A percentile compares a stretch with the other conserved stretches of the same genome.
Evolutionary conservation across 257 asterid species (phyloP).

Genomic region (Solanum neorickii): DNA sequence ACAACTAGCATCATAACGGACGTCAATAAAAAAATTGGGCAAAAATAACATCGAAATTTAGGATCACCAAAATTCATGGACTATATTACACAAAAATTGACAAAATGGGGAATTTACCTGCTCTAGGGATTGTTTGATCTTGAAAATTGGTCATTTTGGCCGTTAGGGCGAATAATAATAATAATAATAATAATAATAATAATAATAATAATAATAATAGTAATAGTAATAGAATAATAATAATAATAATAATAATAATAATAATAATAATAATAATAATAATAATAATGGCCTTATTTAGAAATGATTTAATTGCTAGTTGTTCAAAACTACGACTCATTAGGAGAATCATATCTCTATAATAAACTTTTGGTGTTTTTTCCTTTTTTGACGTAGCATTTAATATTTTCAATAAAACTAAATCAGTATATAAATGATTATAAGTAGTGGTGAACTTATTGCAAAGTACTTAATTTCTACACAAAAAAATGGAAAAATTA

Average conservation of each 20-base stretch:
- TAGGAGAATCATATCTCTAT: not conserved
- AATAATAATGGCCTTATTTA: not conserved
- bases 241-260: not conserved
- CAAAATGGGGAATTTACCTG: too few species aligned
- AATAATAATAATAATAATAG: too few species aligned
- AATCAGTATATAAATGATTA: not conserved
- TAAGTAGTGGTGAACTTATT: not conserved
- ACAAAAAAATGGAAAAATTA: not conserved
- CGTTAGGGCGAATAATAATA: not conserved
- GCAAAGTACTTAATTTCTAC: not conserved
- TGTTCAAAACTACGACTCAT: not conserved
- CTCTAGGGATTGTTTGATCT: too few species aligned
- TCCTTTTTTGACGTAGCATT: not conserved
- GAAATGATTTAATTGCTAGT: not conserved
- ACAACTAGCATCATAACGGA: too few species aligned
- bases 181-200: too few species aligned
- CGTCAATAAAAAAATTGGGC: too few species aligned
- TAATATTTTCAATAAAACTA: not conserved
- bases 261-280: too few species aligned
- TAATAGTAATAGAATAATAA: too few species aligned
- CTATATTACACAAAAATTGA: too few species aligned
- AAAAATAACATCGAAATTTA: too few species aligned
- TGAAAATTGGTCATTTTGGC: too few species aligned
- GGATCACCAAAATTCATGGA: too few species aligned
- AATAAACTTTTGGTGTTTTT: not conserved